Conservation (phyloP, 805 yeast species). For the Scheffersomyces ergatensis region DNA sequence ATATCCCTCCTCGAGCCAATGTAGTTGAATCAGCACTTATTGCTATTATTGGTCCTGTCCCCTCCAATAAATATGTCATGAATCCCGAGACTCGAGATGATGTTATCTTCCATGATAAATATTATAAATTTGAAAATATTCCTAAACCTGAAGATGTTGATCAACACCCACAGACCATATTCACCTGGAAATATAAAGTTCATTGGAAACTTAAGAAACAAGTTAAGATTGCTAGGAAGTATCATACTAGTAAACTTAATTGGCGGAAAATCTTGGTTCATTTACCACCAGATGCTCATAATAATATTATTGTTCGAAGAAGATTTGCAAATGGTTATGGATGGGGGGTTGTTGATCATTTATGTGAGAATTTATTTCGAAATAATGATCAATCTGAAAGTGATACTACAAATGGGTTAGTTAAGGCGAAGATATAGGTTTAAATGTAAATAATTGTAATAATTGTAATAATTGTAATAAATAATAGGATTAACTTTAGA, state of each 20-base stretch:
- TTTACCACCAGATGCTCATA: conserved; percentile 47
- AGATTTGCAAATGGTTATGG: conserved; percentile 45
- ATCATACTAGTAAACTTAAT: conserved; percentile 31
- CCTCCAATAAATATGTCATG: conserved; percentile 28
- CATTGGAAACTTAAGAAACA: conserved; percentile 39
- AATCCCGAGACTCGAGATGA: conserved; percentile 32
- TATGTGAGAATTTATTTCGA: conserved; percentile 25
- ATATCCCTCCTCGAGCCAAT: conserved; percentile 46
- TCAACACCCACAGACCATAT: conserved; percentile 12
- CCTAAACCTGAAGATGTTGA: conserved; percentile 17
- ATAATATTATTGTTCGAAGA: conserved; percentile 42
- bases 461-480: no score
- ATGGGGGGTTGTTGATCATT: conserved; percentile 45
- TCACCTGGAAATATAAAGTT: conserved; percentile 16
- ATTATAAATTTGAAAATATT: conserved; percentile 29
- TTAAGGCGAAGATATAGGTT: conserved; percentile 7
- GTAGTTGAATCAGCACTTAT: conserved; percentile 41
- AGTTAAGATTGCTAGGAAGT: conserved; percentile 39
- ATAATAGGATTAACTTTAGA: no score
- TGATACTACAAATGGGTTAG: background rate
- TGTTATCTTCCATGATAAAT: conserved; percentile 43
- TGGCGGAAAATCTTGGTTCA: conserved; percentile 46
- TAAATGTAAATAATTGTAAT: background rate
- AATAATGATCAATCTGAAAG: background rate
- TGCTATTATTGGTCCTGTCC: conserved; percentile 38